phyloP scores from a whole-genome alignment of 208 protist species.

The Trypanosoma caninum region DNA sequence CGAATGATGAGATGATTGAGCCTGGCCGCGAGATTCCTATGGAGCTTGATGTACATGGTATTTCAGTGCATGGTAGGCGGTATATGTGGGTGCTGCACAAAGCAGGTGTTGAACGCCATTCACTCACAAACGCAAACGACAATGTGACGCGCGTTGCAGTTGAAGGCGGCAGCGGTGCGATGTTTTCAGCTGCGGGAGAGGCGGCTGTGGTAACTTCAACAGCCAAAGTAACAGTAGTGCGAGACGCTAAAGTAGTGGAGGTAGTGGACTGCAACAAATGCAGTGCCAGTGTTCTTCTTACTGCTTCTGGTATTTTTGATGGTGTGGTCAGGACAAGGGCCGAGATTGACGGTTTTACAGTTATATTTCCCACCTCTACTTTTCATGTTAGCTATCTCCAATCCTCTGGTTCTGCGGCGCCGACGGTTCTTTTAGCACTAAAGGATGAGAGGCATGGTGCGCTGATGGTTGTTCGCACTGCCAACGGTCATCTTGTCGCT shows the following conservation, averaged over 20 bases:
- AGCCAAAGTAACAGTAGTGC: slow-evolving; percentile 6
- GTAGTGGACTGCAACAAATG: slow-evolving; percentile 9
- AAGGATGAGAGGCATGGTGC: slow-evolving; percentile 16
- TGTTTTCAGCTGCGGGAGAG: not conserved
- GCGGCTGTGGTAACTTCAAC: too few species aligned
- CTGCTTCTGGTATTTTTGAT: slow-evolving; percentile 2
- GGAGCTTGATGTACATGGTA: not conserved
- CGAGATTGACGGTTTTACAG: not conserved
- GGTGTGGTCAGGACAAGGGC: slow-evolving; percentile 12
- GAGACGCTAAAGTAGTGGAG: not conserved
- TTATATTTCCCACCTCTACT: slow-evolving; percentile 9
- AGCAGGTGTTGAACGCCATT: slow-evolving; percentile 12
- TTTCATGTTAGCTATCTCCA: slow-evolving; percentile 1
- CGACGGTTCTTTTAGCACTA: slow-evolving; percentile 17
- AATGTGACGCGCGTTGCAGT: slow-evolving; percentile 5
- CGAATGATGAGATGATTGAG: slow-evolving; percentile 9
- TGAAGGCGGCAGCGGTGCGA: not conserved
- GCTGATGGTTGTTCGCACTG: slow-evolving; percentile 44
- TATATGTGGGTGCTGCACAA: slow-evolving; percentile 15
- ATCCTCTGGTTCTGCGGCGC: not conserved
- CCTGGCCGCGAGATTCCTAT: slow-evolving; percentile 3
- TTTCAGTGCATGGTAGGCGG: slow-evolving; percentile 6
- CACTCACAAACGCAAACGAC: slow-evolving; percentile 1
- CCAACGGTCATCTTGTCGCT: slow-evolving; percentile 56
- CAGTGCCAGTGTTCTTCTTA: slow-evolving; percentile 2